A percentile compares a stretch with the other conserved stretches of the same genome.
Evolutionary conservation across 2,329 filamentous ascomycete genomes (phyloP).

Genomic region (Fusarium haematococcum): DNA sequence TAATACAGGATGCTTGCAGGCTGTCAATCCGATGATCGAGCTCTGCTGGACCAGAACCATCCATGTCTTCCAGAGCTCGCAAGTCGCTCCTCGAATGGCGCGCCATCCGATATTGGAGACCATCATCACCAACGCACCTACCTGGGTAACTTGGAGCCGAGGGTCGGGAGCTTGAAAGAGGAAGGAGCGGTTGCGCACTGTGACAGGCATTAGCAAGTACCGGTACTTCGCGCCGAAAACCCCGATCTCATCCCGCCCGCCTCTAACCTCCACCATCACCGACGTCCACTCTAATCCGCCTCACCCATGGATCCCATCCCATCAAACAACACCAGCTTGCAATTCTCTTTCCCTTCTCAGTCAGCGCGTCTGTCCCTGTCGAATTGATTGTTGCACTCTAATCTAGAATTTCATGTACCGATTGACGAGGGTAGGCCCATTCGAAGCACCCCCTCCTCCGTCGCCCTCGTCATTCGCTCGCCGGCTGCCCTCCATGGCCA

Average conservation of each 20-base stretch:
- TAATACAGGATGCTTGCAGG: background rate
- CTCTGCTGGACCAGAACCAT: background rate
- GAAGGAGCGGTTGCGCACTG: conserved; percentile 37
- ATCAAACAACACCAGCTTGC: conserved; percentile 9
- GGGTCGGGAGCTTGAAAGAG: conserved; percentile 21
- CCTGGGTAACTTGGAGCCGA: conserved; percentile 6
- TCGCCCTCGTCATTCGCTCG: background rate
- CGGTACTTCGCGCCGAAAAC: conserved; percentile 37
- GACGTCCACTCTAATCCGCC: conserved; percentile 11
- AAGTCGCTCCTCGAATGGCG: conserved; percentile 35
- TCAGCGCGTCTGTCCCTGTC: background rate
- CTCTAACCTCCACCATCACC: conserved; percentile 30
- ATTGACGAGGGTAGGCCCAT: conserved; percentile 10
- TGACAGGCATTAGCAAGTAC: conserved; percentile 38
- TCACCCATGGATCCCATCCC: conserved; percentile 5
- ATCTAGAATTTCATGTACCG: background rate
- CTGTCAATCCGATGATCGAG: background rate
- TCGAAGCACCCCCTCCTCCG: background rate
- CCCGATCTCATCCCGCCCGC: conserved; percentile 35
- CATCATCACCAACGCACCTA: background rate
- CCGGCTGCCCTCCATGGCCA: conserved; percentile 6
- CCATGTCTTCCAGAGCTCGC: conserved; percentile 26
- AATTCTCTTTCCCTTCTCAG: conserved; percentile 8
- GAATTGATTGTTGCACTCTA: background rate
- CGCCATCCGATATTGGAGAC: conserved; percentile 20